Conservation (phyloP, 495 filamentous ascomycete species). For the Acidomyces sp. region DNA sequence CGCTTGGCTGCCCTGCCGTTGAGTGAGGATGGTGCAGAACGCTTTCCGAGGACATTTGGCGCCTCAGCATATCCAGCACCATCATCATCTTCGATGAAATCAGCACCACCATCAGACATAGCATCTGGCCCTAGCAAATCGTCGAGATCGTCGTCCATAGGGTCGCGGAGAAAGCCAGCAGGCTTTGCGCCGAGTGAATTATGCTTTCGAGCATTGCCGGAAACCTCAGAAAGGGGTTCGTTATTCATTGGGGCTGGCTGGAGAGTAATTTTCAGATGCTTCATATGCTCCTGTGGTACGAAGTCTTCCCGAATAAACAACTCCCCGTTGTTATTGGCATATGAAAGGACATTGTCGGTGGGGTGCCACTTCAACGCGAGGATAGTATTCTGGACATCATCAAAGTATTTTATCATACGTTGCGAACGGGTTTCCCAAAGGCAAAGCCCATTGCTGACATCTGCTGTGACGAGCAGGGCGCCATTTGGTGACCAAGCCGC, state of each 20-base stretch:
- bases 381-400: constrained; percentile 45
- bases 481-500: constrained; percentile 91
- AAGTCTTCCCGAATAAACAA: constrained; percentile 78
- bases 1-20: constrained; percentile 48
- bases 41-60: constrained; percentile 49
- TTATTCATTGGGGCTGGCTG: constrained; percentile 78
- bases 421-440: constrained; percentile 88
- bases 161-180: neutral
- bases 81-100: constrained; percentile 90
- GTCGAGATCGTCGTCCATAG: constrained; percentile 43
- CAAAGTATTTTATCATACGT: constrained; percentile 46
- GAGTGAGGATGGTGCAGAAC: constrained; percentile 39
- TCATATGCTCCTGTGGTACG: constrained; percentile 50
- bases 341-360: constrained; percentile 69
- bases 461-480: constrained; percentile 69
- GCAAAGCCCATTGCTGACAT: constrained; percentile 65
- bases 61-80: constrained; percentile 73
- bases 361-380: constrained; percentile 87
- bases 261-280: constrained; percentile 44
- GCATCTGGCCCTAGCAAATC: constrained; percentile 42
- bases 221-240: constrained; percentile 60
- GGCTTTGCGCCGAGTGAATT: constrained; percentile 39
- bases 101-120: constrained; percentile 38
- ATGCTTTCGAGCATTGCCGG: constrained; percentile 46
- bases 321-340: constrained; percentile 82